These are phyloP conservation scores for Cyberlindnera lachancei DNA, from an alignment of 805 yeast genomes.

Conservation along the genomic window DNA sequence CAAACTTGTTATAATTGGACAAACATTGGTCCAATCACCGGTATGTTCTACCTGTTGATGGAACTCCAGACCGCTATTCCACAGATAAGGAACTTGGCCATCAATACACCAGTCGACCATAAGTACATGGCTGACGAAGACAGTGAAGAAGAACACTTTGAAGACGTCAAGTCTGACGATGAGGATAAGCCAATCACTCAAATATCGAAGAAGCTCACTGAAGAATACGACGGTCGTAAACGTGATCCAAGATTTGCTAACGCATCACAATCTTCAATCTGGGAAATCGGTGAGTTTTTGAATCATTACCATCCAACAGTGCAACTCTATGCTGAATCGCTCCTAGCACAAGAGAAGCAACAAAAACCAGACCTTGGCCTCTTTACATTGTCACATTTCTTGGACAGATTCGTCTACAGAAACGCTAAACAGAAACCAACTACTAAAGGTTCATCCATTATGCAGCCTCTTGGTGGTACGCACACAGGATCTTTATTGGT, in stretches of 20 bases:
- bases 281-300: constrained; percentile 76
- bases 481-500: constrained; percentile 66
- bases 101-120: constrained; percentile 45
- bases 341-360: constrained; percentile 37
- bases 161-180: constrained; percentile 24
- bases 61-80: constrained; percentile 63
- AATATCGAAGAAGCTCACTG: constrained; percentile 6
- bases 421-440: constrained; percentile 74
- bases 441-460: constrained; percentile 83
- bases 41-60: constrained; percentile 67
- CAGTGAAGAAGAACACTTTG: constrained; percentile 28
- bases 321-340: constrained; percentile 64
- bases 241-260: constrained; percentile 92
- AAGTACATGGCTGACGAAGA: constrained; percentile 42
- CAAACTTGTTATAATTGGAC: constrained; percentile 84
- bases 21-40: constrained; percentile 81
- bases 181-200: constrained; percentile 13
- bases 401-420: constrained; percentile 92
- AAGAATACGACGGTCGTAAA: constrained; percentile 69
- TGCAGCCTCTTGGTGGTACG: constrained; percentile 94
- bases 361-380: constrained; percentile 87
- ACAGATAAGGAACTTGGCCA: constrained; percentile 54
- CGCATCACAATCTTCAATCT: constrained; percentile 72
- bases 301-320: constrained; percentile 92
- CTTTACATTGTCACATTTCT: constrained; percentile 80